phyloP scores from a whole-genome alignment of 2,329 filamentous ascomycete species.

The Fusarium sp. region DNA sequence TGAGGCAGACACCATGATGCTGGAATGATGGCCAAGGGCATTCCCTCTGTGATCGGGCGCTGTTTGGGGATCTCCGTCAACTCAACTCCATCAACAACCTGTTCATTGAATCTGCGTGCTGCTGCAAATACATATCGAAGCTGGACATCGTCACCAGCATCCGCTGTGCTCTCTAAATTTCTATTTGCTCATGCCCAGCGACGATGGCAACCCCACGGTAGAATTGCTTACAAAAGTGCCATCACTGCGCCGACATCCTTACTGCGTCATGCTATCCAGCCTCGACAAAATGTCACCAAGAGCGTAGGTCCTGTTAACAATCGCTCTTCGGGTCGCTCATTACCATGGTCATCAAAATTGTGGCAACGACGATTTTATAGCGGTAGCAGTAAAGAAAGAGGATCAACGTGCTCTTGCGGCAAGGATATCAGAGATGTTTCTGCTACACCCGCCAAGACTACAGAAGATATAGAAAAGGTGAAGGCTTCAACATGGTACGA shows the following conservation, averaged over 20 bases:
- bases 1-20: slow-evolving; percentile 50
- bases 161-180: slow-evolving; percentile 10
- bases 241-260: slow-evolving; percentile 1
- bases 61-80: slow-evolving; percentile 45
- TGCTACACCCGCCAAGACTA: slow-evolving; percentile 17
- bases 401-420: slow-evolving; percentile 40
- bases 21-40: slow-evolving; percentile 54
- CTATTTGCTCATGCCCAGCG: slow-evolving; percentile 19
- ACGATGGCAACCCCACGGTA: slow-evolving; percentile 10
- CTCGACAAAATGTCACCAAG: slow-evolving; percentile 9
- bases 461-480: slow-evolving; percentile 27
- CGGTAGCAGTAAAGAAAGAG: slow-evolving; percentile 19
- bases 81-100: slow-evolving; percentile 39
- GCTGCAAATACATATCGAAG: slow-evolving; percentile 19
- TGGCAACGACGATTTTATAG: slow-evolving; percentile 35
- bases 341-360: slow-evolving; percentile 6
- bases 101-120: slow-evolving; percentile 28
- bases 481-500: slow-evolving; percentile 23
- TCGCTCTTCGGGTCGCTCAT: not conserved
- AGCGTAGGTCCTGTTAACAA: slow-evolving; percentile 12
- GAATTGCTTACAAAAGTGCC: slow-evolving; percentile 8
- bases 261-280: slow-evolving; percentile 7
- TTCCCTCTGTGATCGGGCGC: slow-evolving; percentile 50
- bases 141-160: slow-evolving; percentile 20
- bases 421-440: slow-evolving; percentile 29